These are phyloP conservation scores for Didymella pomorum DNA, from an alignment of 2,329 filamentous ascomycete species.

Conservation along the genomic window DNA sequence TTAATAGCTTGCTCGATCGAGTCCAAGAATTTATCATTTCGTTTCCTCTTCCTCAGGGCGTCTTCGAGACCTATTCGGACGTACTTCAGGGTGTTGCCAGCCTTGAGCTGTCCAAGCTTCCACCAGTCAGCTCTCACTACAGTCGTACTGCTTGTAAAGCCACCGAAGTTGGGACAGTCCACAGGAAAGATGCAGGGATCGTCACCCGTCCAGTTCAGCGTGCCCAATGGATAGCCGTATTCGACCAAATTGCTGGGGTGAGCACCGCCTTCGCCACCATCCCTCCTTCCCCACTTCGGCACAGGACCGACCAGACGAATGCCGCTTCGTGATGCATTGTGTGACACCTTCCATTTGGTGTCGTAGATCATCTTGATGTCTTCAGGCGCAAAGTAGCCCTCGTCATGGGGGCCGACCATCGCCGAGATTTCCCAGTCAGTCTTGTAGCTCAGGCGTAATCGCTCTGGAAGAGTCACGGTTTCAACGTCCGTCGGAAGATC, in stretches of 20 bases:
- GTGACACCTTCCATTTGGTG: slow-evolving; percentile 66
- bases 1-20: slow-evolving; percentile 53
- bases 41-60: slow-evolving; percentile 56
- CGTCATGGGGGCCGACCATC: slow-evolving; percentile 65
- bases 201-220: slow-evolving; percentile 69
- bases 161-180: slow-evolving; percentile 68
- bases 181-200: slow-evolving; percentile 67
- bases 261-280: slow-evolving; percentile 69
- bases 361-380: slow-evolving; percentile 66
- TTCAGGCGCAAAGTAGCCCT: slow-evolving; percentile 60
- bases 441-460: slow-evolving; percentile 59
- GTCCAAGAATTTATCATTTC: slow-evolving; percentile 57
- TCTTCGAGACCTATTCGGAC: slow-evolving; percentile 61
- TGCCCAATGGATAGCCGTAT: slow-evolving; percentile 66
- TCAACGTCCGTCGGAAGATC: slow-evolving; percentile 46
- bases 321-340: slow-evolving; percentile 68
- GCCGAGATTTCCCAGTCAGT: slow-evolving; percentile 62
- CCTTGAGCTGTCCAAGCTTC: slow-evolving; percentile 69
- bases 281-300: slow-evolving; percentile 65
- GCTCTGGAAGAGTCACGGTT: slow-evolving; percentile 52
- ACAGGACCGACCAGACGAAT: slow-evolving; percentile 67
- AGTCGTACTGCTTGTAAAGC: slow-evolving; percentile 65
- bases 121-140: slow-evolving; percentile 66
- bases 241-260: slow-evolving; percentile 65
- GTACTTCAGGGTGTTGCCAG: slow-evolving; percentile 64